Base-by-base conservation (phyloP, 2,329 filamentous ascomycete species). In the Colletotrichum sp. region DNA sequence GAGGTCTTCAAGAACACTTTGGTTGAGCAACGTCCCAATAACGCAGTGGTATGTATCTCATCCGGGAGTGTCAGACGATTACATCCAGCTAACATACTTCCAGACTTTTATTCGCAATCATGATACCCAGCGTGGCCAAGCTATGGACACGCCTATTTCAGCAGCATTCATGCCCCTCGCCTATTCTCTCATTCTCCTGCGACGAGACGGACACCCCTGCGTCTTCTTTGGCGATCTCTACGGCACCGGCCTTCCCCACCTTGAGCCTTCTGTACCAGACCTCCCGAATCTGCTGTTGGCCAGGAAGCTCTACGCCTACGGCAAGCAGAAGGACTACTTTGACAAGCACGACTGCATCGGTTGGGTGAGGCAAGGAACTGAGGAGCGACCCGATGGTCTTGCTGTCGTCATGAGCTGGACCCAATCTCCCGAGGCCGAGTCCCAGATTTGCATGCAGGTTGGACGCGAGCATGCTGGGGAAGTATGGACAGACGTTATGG, bases 31-130 rank as follows among this genome's bases (percentile, higher is more conserved):
- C 32, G 74, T 19, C 74, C 74, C 2, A 65, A 69, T n/a, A 76
- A 74, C 29, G 74, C 74, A 25, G 70, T 76, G 44, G 74, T 76
- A 66, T 22, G 74, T 64, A 9, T 12, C 3, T 27, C 32, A 27
- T 59, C 15, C 5, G 7, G n/a, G 2, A 64, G n/a, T 19, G 6
- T 12, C 13, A 15, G 25, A 11, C 4, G 7, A 2, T 22, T 11
- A 11, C 8, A 19, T 9, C 2, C 16, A 13, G 27, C 57, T 74
- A 30, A 74, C 25, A 3, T 52, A 22, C 7, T 1, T n/a, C 5
- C 3, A 74, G 74, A 76, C 74, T 22, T 76, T 76, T n/a, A 66
- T 76, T 52, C 74, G 71, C 13, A 76, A 76, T 19, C 74, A 76
- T 22, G 74, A 76, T 29, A 76, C 74, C 22, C 74, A 76, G 36